phyloP scores from a whole-genome alignment of 768 basidiomycete genomes.

The Amanita rimosa region DNA sequence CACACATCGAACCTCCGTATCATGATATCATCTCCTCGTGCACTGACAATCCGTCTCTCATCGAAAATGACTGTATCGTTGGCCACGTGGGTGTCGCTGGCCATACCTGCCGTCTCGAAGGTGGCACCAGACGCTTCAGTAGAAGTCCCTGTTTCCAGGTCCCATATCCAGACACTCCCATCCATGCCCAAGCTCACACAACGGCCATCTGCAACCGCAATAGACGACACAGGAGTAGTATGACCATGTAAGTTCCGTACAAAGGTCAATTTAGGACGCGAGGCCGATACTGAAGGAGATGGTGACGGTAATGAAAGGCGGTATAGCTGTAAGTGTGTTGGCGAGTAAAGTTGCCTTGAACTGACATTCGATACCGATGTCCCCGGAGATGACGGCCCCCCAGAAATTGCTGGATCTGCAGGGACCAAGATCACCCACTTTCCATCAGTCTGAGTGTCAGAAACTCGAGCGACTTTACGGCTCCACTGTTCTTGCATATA shows the following conservation, averaged over 20 bases:
- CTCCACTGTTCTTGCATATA: constrained; percentile 67
- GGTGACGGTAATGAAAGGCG: constrained; percentile 48
- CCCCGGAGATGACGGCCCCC: constrained; percentile 12
- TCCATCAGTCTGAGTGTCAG: constrained; percentile 74
- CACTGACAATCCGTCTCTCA: constrained; percentile 59
- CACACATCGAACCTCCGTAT: constrained; percentile 51
- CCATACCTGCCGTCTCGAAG: constrained; percentile 6
- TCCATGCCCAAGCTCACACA: constrained; percentile 67
- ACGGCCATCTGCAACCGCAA: constrained; percentile 71
- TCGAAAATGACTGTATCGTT: constrained; percentile 56
- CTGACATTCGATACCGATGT: constrained; percentile 15
- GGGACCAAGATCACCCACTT: constrained; percentile 78
- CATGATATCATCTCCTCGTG: constrained; percentile 27
- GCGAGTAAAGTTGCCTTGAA: constrained; percentile 20
- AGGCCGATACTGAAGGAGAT: constrained; percentile 34
- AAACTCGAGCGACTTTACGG: constrained; percentile 58
- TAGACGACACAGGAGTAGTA: constrained; percentile 48
- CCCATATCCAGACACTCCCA: constrained; percentile 81
- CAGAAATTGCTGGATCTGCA: constrained; percentile 22
- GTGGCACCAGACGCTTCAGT: constrained; percentile 27
- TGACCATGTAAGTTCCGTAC: constrained; percentile 66
- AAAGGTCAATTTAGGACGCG: constrained; percentile 57
- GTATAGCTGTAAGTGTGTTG: constrained; percentile 61
- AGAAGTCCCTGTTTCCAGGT: constrained; percentile 52
- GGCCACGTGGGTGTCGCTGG: constrained; percentile 10